A percentile compares a stretch with the other conserved stretches of the same genome.
phyloP scores from a whole-genome alignment of 371 early-diverging fungal species.

The Quaeritorhiza haematococci region DNA sequence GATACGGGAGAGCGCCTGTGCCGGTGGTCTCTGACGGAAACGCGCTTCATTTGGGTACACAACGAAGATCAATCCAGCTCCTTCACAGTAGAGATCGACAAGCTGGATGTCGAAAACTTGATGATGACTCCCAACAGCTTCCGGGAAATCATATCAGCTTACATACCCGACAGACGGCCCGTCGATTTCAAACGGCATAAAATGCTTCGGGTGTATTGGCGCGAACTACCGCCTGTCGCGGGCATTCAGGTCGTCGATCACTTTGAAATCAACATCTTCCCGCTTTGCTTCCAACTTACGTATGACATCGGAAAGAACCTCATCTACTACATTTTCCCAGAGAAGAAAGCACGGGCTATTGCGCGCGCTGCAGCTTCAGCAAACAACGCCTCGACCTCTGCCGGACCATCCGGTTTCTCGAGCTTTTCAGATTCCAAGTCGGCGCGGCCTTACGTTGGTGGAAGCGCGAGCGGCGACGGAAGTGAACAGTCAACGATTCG shows the following conservation, averaged over 20 bases:
- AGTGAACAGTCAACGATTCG: too few relatives aligned
- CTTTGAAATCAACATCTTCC: constrained; percentile 75
- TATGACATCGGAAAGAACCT: constrained; percentile 71
- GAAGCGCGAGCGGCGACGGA: too few relatives aligned
- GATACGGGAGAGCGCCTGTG: constrained; percentile 49
- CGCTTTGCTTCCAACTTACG: constrained; percentile 73
- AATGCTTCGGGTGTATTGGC: constrained; percentile 74
- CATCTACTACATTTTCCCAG: constrained; percentile 73
- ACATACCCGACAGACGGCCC: constrained; percentile 35
- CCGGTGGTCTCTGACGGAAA: constrained; percentile 48
- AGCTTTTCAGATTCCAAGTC: background rate
- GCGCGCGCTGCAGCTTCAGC: background rate
- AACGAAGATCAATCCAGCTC: constrained; percentile 59
- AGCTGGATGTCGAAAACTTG: constrained; percentile 62
- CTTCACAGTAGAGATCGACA: constrained; percentile 70
- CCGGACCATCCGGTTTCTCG: background rate
- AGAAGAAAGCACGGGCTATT: constrained; percentile 24
- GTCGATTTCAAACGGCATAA: constrained; percentile 67
- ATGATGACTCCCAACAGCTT: constrained; percentile 31
- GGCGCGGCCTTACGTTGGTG: too few relatives aligned
- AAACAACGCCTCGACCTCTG: too few relatives aligned
- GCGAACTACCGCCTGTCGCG: constrained; percentile 49
- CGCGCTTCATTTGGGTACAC: constrained; percentile 45
- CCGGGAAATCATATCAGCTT: constrained; percentile 65
- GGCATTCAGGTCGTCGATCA: constrained; percentile 54